A percentile compares a stretch with the other conserved stretches of the same genome.
Conservation (phyloP, 2,329 filamentous ascomycete species). For the Xylaria sp. region DNA sequence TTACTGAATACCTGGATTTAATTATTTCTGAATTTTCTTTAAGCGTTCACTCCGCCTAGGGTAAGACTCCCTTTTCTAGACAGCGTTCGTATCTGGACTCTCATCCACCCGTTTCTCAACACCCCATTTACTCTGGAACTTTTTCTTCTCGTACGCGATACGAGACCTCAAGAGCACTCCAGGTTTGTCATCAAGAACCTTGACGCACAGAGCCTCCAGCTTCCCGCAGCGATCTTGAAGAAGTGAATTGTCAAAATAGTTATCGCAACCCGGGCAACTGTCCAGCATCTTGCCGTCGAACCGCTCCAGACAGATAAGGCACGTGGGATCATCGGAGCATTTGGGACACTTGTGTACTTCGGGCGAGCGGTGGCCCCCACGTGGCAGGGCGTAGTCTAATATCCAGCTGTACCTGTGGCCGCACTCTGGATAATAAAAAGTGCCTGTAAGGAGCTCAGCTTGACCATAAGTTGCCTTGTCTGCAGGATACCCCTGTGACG, state of each 20-base stretch:
- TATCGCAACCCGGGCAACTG: conserved; percentile 13
- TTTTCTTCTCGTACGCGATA: conserved; percentile 3
- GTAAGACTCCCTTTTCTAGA: background rate
- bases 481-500: background rate
- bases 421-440: conserved; percentile 13
- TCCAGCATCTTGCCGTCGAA: conserved; percentile 4
- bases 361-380: conserved; percentile 3
- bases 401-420: conserved; percentile 19
- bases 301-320: conserved; percentile 10
- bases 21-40: no score
- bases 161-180: conserved; percentile 2
- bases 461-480: conserved; percentile 6
- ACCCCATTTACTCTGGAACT: background rate
- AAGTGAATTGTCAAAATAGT: conserved; percentile 14
- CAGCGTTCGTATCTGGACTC: background rate
- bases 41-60: background rate
- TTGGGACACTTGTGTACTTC: conserved; percentile 10
- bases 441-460: conserved; percentile 14
- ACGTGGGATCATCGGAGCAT: conserved; percentile 6
- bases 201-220: conserved; percentile 1
- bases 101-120: background rate
- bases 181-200: conserved; percentile 8
- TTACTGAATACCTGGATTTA: no score
- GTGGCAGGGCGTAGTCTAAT: conserved; percentile 11
- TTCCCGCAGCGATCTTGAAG: conserved; percentile 8